A percentile compares a stretch with the other conserved stretches of the same genome.
Conservation (phyloP, 2,329 filamentous ascomycete species). For the Aspergillus spinulosporus region DNA sequence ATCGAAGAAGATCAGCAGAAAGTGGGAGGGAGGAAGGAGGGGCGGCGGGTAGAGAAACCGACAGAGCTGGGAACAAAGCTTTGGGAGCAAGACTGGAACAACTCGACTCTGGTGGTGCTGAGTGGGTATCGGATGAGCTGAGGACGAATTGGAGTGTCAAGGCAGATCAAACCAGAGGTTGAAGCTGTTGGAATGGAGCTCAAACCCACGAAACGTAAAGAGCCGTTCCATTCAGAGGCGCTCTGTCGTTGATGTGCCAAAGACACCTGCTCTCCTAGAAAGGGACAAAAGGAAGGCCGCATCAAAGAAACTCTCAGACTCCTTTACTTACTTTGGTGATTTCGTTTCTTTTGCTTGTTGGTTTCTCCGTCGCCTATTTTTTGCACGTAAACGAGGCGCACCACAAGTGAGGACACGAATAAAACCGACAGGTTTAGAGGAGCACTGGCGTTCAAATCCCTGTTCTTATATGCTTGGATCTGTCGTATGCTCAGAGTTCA, state of each 20-base stretch:
- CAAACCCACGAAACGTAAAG: conserved; percentile 5
- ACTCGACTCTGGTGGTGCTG: conserved; percentile 5
- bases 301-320: conserved; percentile 11
- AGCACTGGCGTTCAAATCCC: conserved; percentile 8
- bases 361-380: conserved; percentile 4
- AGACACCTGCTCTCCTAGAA: neutral
- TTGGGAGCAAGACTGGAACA: conserved; percentile 12
- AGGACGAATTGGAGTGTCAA: conserved; percentile 29
- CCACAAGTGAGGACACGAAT: conserved; percentile 3
- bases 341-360: conserved; percentile 10
- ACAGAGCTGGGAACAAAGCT: conserved; percentile 15
- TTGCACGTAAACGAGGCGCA: conserved; percentile 3
- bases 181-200: conserved; percentile 20
- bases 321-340: conserved; percentile 5
- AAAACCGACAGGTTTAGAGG: conserved; percentile 18
- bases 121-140: conserved; percentile 25
- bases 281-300: conserved; percentile 6
- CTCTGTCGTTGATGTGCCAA: conserved; percentile 8
- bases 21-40: conserved; percentile 17
- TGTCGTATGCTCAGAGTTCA: conserved; percentile 10
- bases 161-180: conserved; percentile 20
- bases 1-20: conserved; percentile 12
- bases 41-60: conserved; percentile 28
- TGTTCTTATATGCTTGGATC: neutral
- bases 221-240: conserved; percentile 8